phyloP scores from a whole-genome alignment of 2,329 filamentous ascomycete genomes.

The Dryadomyces quercus-mongolicae region DNA sequence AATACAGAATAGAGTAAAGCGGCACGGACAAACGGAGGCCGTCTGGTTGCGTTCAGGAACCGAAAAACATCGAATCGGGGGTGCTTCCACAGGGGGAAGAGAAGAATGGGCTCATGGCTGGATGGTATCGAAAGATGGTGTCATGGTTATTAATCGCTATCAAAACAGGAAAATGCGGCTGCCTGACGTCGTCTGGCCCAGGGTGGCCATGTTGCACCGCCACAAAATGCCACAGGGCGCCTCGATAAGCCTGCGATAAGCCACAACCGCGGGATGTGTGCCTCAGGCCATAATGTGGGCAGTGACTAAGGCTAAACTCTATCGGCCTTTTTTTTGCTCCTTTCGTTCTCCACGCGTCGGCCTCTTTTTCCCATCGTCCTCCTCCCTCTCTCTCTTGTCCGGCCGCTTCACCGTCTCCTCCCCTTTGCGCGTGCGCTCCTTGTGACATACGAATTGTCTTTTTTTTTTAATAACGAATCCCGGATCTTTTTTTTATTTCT shows the following conservation, averaged over 20 bases:
- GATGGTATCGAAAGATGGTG: background rate
- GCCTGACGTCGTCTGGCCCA: background rate
- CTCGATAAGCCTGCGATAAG: too few species aligned
- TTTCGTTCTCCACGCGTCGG: background rate
- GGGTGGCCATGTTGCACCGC: too few species aligned
- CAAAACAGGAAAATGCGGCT: background rate
- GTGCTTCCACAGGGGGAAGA: background rate
- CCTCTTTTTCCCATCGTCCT: too few species aligned
- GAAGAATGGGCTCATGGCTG: background rate
- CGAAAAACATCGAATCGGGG: background rate
- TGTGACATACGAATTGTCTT: background rate
- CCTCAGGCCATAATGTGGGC: background rate
- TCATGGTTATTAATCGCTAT: background rate
- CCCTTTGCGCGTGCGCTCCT: background rate
- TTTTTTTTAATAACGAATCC: background rate
- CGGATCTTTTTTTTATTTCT: background rate
- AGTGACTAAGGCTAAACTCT: background rate
- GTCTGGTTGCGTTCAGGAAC: background rate
- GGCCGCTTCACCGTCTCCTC: background rate
- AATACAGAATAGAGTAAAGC: too few species aligned
- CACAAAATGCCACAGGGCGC: background rate
- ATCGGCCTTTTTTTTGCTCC: background rate
- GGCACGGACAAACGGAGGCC: too few species aligned
- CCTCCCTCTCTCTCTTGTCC: background rate
- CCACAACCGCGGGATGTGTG: too few species aligned